Evolutionary conservation across 2,329 filamentous ascomycete genomes (phyloP), one percentile per base, ranked within the genome.

Genomic region (Rhynchosporium graminicola): DNA sequence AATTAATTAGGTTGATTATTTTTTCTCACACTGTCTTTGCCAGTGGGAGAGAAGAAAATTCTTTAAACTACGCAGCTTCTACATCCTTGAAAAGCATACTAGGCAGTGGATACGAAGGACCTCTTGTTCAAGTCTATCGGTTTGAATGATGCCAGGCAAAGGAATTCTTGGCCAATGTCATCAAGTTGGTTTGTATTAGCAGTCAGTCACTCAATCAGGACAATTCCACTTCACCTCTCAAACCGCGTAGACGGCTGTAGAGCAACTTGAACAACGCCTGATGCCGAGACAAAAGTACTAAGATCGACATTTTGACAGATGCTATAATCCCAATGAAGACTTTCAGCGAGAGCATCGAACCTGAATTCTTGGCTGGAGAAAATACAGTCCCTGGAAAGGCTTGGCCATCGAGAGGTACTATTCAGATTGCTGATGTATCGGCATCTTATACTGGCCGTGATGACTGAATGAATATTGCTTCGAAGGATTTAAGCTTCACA

Each of bases 221-320:
- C 48, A 5, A 8, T 38, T 20, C 46, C 57, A 3, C 6, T 28
- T 13, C 46, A 40, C 62, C 62, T 57, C 1, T 46, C 10, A 1
- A 45, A 9, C 0, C 20, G 45, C 28, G 26, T 33, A 7, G n/a
- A 36, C 5, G 48, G n/a, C 31, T 58, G 52, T 0, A 60, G 9
- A 3, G 61, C 58, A 13, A 57, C 54, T 12, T 63, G 59, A 12
- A 63, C 52, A 7, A 59, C 48, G 13, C 46, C 20, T 2, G 13
- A 4, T 1, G 48, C 2, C n/a, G 50, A 47, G 4, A 38, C 20
- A 20, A 20, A 20, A 1, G 20, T 20, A 86, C 83, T 0, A 77
- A 78, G 47, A 74, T 87, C 15, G 85, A 87, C 67, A 87, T 83
- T 0, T 79, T 80, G 50, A 79, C 87, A 51, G 84, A 84, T 7